Conservation (phyloP, 257 asterid genomes). For the Paulownia fortunei region DNA sequence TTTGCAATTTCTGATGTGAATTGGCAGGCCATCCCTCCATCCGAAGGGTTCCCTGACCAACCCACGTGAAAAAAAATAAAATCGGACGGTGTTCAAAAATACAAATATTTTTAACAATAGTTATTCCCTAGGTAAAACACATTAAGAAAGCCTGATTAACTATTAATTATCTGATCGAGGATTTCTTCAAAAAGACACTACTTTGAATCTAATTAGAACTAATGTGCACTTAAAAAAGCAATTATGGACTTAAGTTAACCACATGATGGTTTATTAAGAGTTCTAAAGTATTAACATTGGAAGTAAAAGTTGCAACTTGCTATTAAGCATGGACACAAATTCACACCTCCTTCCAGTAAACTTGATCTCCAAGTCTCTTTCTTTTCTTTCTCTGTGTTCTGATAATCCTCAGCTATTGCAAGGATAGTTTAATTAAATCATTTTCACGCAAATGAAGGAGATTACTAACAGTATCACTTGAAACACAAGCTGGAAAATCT, state of each 20-base stretch:
- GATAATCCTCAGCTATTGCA: background rate
- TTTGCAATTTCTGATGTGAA: background rate
- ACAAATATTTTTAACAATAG: background rate
- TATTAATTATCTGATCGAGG: background rate
- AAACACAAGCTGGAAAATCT: background rate
- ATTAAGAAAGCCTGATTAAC: background rate
- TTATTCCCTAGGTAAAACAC: background rate
- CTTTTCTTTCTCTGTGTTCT: background rate
- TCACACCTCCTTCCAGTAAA: background rate
- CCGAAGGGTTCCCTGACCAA: background rate
- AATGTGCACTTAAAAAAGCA: background rate
- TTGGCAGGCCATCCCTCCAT: background rate
- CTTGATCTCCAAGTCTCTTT: too few species aligned
- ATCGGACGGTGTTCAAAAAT: background rate
- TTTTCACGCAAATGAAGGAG: slow-evolving; percentile 1
- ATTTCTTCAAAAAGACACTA: background rate
- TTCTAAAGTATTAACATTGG: background rate
- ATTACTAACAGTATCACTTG: background rate
- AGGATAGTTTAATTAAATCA: background rate
- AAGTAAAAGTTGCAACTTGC: background rate
- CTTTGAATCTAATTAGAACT: background rate
- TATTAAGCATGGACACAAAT: background rate
- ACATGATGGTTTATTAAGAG: background rate
- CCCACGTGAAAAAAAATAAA: background rate
- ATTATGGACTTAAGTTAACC: too few species aligned